These are phyloP conservation scores for Cladosporium cucumerinum DNA, from an alignment of 2,329 filamentous ascomycete genomes.

Conservation along the genomic window DNA sequence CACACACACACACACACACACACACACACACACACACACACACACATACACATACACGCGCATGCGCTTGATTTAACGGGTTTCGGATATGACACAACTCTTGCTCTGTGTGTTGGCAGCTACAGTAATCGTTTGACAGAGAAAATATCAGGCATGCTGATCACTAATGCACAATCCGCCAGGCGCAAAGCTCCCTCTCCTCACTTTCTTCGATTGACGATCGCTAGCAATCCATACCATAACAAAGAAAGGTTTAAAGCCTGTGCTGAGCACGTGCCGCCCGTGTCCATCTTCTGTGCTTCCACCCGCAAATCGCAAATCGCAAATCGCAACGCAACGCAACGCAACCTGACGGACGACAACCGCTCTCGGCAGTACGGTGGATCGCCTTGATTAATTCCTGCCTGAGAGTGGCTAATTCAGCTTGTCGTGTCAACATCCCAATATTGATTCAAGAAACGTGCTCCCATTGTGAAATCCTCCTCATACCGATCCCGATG, in stretches of 20 bases:
- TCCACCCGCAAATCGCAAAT: not conserved
- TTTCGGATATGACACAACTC: not conserved
- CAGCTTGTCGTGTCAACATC: not conserved
- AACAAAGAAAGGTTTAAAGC: conserved; percentile 2
- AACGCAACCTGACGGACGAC: not conserved
- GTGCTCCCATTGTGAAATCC: not conserved
- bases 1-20: no score
- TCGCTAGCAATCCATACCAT: not conserved
- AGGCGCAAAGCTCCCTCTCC: not conserved
- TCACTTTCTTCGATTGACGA: not conserved
- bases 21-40: no score
- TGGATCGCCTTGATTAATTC: not conserved
- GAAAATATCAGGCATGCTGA: not conserved
- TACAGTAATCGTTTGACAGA: not conserved
- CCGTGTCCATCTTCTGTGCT: not conserved
- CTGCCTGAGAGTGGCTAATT: not conserved
- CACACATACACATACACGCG: not conserved
- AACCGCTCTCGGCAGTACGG: conserved; percentile 1
- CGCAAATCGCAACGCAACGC: no score
- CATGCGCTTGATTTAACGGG: not conserved
- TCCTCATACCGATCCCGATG: not conserved
- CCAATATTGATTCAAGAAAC: not conserved
- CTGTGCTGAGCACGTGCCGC: not conserved
- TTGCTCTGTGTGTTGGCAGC: not conserved
- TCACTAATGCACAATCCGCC: not conserved